Evolutionary conservation across 1,284 basidiomycete species (phyloP).

Genomic region (Fistulina hepatica): DNA sequence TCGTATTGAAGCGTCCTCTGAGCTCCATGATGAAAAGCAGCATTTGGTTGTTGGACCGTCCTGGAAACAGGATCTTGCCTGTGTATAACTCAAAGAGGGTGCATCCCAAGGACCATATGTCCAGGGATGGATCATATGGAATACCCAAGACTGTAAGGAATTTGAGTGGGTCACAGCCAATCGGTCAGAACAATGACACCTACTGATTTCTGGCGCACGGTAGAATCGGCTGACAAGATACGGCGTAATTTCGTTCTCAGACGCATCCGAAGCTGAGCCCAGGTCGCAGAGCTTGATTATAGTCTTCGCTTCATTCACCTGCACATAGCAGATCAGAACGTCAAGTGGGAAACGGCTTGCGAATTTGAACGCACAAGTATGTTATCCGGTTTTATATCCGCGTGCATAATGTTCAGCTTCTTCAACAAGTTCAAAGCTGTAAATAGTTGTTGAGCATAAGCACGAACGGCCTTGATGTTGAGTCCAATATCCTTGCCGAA

Average conservation of each 20-base stretch:
- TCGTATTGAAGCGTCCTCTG: slow-evolving; percentile 87
- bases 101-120: slow-evolving; percentile 97
- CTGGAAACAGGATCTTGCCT: slow-evolving; percentile 97
- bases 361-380: slow-evolving; percentile 60
- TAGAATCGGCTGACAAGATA: slow-evolving; percentile 98
- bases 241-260: slow-evolving; percentile 95
- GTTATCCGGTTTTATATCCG: slow-evolving; percentile 97
- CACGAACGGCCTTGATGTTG: slow-evolving; percentile 93
- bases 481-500: slow-evolving; percentile 98
- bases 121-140: slow-evolving; percentile 88
- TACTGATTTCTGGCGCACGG: slow-evolving; percentile 97
- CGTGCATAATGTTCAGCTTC: slow-evolving; percentile 92
- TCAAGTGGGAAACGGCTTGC: slow-evolving; percentile 2
- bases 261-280: slow-evolving; percentile 88
- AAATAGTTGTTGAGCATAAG: slow-evolving; percentile 95
- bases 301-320: slow-evolving; percentile 95
- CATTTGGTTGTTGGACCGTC: slow-evolving; percentile 97
- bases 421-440: slow-evolving; percentile 76
- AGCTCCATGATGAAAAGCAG: slow-evolving; percentile 94
- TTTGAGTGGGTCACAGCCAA: slow-evolving; percentile 6
- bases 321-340: slow-evolving; percentile 8
- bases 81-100: slow-evolving; percentile 97
- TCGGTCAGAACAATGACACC: slow-evolving; percentile 22
- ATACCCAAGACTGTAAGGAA: slow-evolving; percentile 72
- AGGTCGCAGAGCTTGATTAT: slow-evolving; percentile 92